These are phyloP conservation scores for Boletellus sp. DNA, from an alignment of 768 basidiomycete genomes.

Conservation along the genomic window DNA sequence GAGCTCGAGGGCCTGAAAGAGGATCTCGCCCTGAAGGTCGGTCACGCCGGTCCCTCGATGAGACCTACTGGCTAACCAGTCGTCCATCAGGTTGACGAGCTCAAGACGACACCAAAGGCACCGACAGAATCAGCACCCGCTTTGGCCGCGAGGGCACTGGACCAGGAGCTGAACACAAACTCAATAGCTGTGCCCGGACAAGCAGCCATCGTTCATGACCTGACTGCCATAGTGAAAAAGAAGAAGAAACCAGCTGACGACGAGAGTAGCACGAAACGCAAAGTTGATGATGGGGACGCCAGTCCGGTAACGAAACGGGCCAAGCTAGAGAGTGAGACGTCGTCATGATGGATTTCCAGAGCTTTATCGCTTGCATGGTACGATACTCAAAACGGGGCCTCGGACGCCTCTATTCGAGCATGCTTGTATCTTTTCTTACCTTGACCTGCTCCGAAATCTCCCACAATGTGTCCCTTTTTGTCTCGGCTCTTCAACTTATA, in stretches of 20 bases:
- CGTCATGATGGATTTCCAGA: conserved; percentile 16
- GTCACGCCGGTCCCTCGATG: not conserved
- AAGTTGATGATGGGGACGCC: conserved; percentile 59
- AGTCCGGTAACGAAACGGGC: conserved; percentile 57
- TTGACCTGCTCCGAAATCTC: conserved; percentile 73
- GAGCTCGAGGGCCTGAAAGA: conserved; percentile 72
- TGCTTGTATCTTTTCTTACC: conserved; percentile 77
- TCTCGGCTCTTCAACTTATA: conserved; percentile 83
- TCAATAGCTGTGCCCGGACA: conserved; percentile 33
- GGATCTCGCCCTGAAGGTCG: conserved; percentile 82
- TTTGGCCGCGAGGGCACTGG: conserved; percentile 67
- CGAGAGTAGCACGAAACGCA: conserved; percentile 53
- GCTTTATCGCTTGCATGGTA: not conserved
- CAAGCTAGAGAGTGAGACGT: conserved; percentile 43
- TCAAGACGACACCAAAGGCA: conserved; percentile 76
- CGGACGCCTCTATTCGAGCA: conserved; percentile 20
- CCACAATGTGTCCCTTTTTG: conserved; percentile 74
- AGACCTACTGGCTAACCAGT: not conserved
- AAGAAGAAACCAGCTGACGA: conserved; percentile 59
- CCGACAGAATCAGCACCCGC: conserved; percentile 58
- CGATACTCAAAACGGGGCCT: conserved; percentile 22
- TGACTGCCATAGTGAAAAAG: conserved; percentile 83
- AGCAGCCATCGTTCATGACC: conserved; percentile 63
- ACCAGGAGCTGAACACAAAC: conserved; percentile 59
- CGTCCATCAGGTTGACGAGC: conserved; percentile 74